phyloP scores from a whole-genome alignment of 208 protist genomes.

The Perkinsela sp. region DNA sequence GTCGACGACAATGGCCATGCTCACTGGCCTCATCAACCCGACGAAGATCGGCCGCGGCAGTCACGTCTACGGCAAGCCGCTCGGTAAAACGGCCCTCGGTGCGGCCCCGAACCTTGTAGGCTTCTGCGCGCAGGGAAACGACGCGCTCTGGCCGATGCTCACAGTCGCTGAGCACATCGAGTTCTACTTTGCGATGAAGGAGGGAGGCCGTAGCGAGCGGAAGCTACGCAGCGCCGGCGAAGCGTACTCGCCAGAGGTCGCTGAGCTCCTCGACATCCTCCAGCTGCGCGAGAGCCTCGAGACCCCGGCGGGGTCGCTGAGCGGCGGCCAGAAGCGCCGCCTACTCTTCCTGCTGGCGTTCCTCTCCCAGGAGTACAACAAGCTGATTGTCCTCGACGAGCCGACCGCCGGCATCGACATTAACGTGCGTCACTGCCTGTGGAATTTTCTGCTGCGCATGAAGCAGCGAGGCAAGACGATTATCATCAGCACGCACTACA shows the following conservation, averaged over 20 bases:
- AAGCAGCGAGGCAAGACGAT: conserved; percentile 8
- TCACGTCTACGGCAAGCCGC: conserved; percentile 10
- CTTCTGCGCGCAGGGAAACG: conserved; percentile 69
- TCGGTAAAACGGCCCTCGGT: conserved; percentile 10
- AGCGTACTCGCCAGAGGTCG: conserved; percentile 13
- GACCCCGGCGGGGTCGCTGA: conserved; percentile 15
- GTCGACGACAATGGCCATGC: conserved; percentile 16
- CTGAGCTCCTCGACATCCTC: conserved; percentile 10
- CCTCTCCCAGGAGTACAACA: conserved; percentile 33
- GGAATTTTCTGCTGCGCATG: conserved; percentile 16
- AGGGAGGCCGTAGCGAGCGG: conserved; percentile 6
- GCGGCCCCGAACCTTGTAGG: conserved; percentile 20
- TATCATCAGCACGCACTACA: conserved; percentile 52
- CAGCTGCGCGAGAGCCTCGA: conserved; percentile 13
- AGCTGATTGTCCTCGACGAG: conserved; percentile 54
- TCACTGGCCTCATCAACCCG: conserved; percentile 9
- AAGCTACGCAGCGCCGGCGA: conserved; percentile 14
- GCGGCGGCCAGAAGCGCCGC: conserved; percentile 41
- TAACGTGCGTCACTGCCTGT: conserved; percentile 22
- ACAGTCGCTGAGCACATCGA: conserved; percentile 65
- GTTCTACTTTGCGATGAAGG: conserved; percentile 68
- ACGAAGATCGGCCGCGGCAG: conserved; percentile 9
- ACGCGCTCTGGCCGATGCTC: conserved; percentile 53
- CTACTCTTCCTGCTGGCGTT: conserved; percentile 34
- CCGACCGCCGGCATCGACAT: conserved; percentile 69